These are phyloP conservation scores for Puccinia triticina DNA, from an alignment of 1,284 basidiomycete genomes.

Conservation along the genomic window DNA sequence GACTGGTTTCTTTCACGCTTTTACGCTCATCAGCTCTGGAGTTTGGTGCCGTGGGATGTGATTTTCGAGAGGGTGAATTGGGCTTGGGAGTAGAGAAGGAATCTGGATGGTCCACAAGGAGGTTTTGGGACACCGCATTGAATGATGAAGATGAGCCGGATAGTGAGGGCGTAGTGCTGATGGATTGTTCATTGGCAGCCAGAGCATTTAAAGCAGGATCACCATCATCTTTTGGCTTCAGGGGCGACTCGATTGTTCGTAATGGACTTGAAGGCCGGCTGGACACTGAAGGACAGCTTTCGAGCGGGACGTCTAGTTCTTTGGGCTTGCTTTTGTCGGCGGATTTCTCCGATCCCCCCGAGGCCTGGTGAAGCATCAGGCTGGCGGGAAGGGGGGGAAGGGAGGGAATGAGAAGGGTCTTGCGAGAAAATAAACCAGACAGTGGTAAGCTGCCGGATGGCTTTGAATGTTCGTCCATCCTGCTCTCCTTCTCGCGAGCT, in stretches of 20 bases:
- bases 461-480: slow-evolving; percentile 36
- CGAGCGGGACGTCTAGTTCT: slow-evolving; percentile 15
- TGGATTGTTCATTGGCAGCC: neutral
- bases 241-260: neutral
- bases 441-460: slow-evolving; percentile 16
- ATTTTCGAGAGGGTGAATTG: neutral
- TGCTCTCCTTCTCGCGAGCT: slow-evolving; percentile 39
- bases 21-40: slow-evolving; percentile 17
- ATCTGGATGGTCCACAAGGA: neutral
- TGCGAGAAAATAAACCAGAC: slow-evolving; percentile 49
- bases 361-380: slow-evolving; percentile 13
- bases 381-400: slow-evolving; percentile 14
- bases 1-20: slow-evolving; percentile 10
- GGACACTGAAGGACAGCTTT: neutral
- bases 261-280: slow-evolving; percentile 28
- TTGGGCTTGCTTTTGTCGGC: slow-evolving; percentile 22
- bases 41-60: slow-evolving; percentile 2
- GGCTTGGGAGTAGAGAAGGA: slow-evolving; percentile 26
- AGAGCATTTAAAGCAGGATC: neutral
- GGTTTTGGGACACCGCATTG: neutral
- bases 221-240: slow-evolving; percentile 12
- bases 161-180: neutral
- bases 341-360: slow-evolving; percentile 17
- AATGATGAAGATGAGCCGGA: slow-evolving; percentile 26
- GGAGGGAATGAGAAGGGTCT: slow-evolving; percentile 13